These are phyloP conservation scores for Quillaja saponaria DNA, from an alignment of 306 rosid species.

Conservation along the genomic window DNA sequence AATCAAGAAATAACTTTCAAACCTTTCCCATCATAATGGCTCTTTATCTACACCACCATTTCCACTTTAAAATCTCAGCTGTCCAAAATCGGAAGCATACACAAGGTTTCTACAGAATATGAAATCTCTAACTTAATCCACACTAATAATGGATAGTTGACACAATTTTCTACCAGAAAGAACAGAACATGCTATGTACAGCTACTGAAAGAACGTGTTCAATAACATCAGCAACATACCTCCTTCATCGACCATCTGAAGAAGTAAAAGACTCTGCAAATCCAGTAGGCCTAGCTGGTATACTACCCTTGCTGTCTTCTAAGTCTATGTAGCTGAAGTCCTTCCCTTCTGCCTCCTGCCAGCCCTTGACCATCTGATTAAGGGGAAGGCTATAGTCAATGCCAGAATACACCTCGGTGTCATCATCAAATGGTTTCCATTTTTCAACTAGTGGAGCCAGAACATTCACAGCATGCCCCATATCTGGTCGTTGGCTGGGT, in stretches of 20 bases:
- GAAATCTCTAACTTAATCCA: conserved; percentile 45
- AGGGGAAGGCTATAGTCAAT: conserved; percentile 91
- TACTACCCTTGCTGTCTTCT: conserved; percentile 91
- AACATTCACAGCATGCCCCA: conserved; percentile 92
- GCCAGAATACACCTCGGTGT: conserved; percentile 78
- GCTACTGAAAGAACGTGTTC: conserved; percentile 25
- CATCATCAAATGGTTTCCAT: conserved; percentile 86
- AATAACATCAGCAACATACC: conserved; percentile 33
- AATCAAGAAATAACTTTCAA: conserved; percentile 45
- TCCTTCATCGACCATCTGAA: conserved; percentile 82
- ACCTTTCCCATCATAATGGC: conserved; percentile 41
- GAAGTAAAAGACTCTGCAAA: conserved; percentile 96
- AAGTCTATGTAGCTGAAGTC: conserved; percentile 65
- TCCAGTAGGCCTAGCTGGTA: conserved; percentile 92
- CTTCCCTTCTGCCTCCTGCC: conserved; percentile 95
- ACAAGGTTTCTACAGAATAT: conserved; percentile 37
- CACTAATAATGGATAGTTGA: conserved; percentile 32
- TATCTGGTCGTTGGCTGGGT: conserved; percentile 87
- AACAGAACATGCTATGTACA: conserved; percentile 56
- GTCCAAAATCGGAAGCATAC: conserved; percentile 42
- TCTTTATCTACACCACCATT: conserved; percentile 52
- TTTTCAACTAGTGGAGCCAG: conserved; percentile 86
- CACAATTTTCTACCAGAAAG: conserved; percentile 37
- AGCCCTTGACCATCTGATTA: conserved; percentile 95
- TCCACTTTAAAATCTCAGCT: conserved; percentile 33